Base-by-base conservation (phyloP, 306 rosid genomes). In the Sophora flavescens region DNA sequence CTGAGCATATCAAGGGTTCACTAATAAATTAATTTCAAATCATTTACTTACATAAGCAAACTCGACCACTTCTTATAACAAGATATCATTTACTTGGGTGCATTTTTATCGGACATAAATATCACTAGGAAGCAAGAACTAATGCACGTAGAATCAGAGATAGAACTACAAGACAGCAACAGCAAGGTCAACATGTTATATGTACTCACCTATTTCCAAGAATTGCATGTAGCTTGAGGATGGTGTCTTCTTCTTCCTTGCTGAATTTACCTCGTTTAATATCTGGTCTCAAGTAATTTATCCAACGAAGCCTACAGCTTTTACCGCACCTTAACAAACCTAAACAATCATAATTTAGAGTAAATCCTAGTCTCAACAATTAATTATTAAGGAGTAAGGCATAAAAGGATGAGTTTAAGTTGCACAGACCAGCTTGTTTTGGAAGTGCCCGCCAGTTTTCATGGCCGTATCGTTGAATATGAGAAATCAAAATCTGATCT, bases 401-500 rank as follows among this genome's bases (percentile, higher is more conserved):
- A 32, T 16, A 53, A 62, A 57, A 33, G 5, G 36, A n/a, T n/a
- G n/a, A 60, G 63, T 28, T 32, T 3, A 41, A 66, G 72, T 74
- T 47, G 65, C 6, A 52, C 84, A 42, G 41, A 90, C 97, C 96
- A 22, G 97, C 92, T 80, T 84, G 93, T 72, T 90, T 92, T 0
- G 97, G 97, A 45, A 92, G 97, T 44, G 97, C 97, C n/a, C 96
- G 89, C 97, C 97, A 92, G 60, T 90, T 92, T 33, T 73, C 84
- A 81, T 92, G 97, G 66, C 96, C 96, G 47, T 81, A 59, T 2
- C 33, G 70, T 15, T 87, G 74, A 61, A 92, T 76, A 52, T 68
- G 87, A 52, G 90, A 86, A 36, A 78, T 68, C 74, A 92, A 76
- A 22, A 90, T 75, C 26, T 83, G 84, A 75, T 92, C 96, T 87